Base-by-base conservation (phyloP, 1,139 yeast genomes). In the Schwanniomyces etchellsii region DNA sequence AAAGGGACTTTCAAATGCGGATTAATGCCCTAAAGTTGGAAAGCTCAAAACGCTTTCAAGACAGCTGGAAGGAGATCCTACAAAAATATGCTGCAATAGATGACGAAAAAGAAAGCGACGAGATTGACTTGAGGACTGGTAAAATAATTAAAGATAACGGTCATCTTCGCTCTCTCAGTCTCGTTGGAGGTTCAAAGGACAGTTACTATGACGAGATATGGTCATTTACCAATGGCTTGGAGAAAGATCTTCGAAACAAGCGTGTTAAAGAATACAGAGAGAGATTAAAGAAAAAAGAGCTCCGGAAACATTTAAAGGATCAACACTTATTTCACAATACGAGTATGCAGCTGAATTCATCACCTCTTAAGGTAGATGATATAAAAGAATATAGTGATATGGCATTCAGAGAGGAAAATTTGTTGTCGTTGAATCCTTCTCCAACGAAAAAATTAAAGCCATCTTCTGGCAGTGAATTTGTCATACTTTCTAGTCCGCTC, bases 51-150 rank as follows among this genome's bases (percentile, higher is more conserved):
- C 48, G 55, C 39, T 53, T 75, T 53, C 33, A 59, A 43, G 35
- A 50, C 36, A 55, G 64, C 37, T 81, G 88, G 86, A 61, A 65
- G 15, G 58, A 60, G 7, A 77, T 81, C 24, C 62, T 81, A 7
- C 51, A 62, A 4, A 73, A 69, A 45, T 79, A 79, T 45, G 70
- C 78, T 17, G 43, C 52, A 3, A 53, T 71, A n/a, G 69, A 66
- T 29, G 75, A 69, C 39, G 60, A 60, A 2, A 53, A 58, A 10
- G 78, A 75, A 37, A 81, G 84, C 30, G 89, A 81, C 47, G 68
- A 78, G 18, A 59, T 81, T n/a, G 84, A 81, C 45, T 47, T 81
- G 17, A 46, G 49, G 4, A 74, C 84, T 0, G 86, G 88, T 2
- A 60, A 66, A 31, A 69, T 81, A 4, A 49, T 75, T 3, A 67